phyloP scores from a whole-genome alignment of 192 early-diverging fungal species.

The Linnemannia zychae region DNA sequence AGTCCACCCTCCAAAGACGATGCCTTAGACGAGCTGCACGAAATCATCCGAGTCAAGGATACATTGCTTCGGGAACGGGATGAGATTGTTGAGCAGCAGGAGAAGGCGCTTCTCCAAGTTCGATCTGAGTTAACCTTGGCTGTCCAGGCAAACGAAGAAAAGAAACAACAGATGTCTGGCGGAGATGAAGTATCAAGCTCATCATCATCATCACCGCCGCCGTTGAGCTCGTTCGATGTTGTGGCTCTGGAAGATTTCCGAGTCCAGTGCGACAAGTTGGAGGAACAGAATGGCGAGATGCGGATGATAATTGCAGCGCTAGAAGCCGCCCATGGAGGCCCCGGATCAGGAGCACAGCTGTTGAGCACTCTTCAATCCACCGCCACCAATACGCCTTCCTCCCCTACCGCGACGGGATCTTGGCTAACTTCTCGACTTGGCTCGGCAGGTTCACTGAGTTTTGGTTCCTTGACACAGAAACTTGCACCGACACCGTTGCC shows the following conservation, averaged over 20 bases:
- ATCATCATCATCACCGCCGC: neutral
- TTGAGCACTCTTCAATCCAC: constrained; percentile 19
- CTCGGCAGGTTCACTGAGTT: constrained; percentile 13
- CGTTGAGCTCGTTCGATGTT: constrained; percentile 34
- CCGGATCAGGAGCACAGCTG: constrained; percentile 49
- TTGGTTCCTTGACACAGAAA: constrained; percentile 19
- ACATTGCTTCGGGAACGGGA: constrained; percentile 33
- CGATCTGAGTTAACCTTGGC: constrained; percentile 2
- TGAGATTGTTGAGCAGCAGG: constrained; percentile 27
- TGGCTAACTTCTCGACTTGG: constrained; percentile 29
- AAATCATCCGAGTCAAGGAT: constrained; percentile 49
- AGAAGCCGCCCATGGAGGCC: constrained; percentile 28
- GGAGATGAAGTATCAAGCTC: neutral
- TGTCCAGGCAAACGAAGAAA: neutral
- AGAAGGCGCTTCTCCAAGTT: constrained; percentile 2
- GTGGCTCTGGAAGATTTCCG: constrained; percentile 36
- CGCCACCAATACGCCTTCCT: neutral
- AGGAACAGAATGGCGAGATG: constrained; percentile 54
- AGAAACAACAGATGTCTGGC: neutral
- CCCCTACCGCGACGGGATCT: neutral
- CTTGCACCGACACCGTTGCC: neutral
- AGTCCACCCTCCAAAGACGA: constrained; percentile 17
- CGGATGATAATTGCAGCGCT: constrained; percentile 42
- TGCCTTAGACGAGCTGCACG: constrained; percentile 26
- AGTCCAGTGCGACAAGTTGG: constrained; percentile 32